Evolutionary conservation across 2,329 filamentous ascomycete species (phyloP).

Genomic region (Davidsoniella neocaledoniae): DNA sequence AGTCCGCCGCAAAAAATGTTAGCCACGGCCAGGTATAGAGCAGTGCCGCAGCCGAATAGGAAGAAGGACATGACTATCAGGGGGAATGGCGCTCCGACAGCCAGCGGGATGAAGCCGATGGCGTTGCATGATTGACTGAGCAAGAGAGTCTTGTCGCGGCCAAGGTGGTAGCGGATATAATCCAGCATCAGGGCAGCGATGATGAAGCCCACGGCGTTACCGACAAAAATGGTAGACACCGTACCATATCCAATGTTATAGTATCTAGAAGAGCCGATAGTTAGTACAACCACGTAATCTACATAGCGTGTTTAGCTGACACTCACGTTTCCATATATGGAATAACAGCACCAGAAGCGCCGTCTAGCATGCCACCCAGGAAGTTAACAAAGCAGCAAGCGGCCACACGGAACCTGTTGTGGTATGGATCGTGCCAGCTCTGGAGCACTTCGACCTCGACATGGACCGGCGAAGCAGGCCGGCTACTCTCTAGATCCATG

Average conservation of each 20-base stretch:
- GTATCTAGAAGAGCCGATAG: conserved; percentile 23
- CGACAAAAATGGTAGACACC: conserved; percentile 68
- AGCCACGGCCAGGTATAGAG: conserved; percentile 37
- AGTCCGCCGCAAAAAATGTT: conserved; percentile 44
- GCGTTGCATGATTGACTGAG: conserved; percentile 39
- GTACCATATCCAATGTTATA: conserved; percentile 63
- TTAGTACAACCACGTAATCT: too few relatives aligned
- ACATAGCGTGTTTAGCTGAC: neutral
- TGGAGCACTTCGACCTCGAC: conserved; percentile 32
- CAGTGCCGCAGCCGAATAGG: conserved; percentile 43
- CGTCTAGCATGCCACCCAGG: conserved; percentile 56
- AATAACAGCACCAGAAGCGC: conserved; percentile 60
- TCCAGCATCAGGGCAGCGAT: conserved; percentile 54
- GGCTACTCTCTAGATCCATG: conserved; percentile 35
- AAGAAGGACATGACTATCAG: conserved; percentile 53
- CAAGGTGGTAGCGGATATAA: conserved; percentile 41
- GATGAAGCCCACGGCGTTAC: conserved; percentile 63
- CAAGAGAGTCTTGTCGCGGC: conserved; percentile 47
- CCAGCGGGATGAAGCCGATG: conserved; percentile 46
- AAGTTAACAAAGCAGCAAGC: conserved; percentile 50
- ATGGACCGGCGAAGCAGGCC: conserved; percentile 28
- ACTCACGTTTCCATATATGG: conserved; percentile 56
- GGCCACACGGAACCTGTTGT: conserved; percentile 54
- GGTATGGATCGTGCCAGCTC: conserved; percentile 41
- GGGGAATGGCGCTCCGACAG: conserved; percentile 52